phyloP scores from a whole-genome alignment of 805 yeast genomes.

The Myxozyma udenii region DNA sequence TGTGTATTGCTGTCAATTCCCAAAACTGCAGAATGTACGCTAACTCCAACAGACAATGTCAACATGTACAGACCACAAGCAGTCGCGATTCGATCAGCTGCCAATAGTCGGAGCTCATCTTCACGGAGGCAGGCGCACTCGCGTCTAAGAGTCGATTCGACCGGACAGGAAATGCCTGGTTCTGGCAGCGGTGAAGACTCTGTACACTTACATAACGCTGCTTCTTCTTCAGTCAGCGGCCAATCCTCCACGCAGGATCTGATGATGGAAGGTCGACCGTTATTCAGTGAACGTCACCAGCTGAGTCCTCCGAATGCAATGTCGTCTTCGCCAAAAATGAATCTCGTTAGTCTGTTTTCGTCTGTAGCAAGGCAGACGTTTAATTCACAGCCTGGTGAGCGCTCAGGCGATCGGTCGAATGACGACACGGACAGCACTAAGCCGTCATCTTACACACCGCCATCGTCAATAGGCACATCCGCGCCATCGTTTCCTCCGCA shows the following conservation, averaged over 20 bases:
- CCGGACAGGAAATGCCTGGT: not conserved
- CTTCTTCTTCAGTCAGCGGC: conserved; percentile 20
- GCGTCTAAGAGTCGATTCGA: conserved; percentile 4
- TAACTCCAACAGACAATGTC: not conserved
- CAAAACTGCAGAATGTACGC: not conserved
- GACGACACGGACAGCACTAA: not conserved
- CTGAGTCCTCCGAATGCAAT: not conserved
- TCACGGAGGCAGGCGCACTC: not conserved
- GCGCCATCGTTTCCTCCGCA: conserved; percentile 7
- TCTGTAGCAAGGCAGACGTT: conserved; percentile 26
- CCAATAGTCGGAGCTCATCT: not conserved
- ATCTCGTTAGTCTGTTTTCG: conserved; percentile 26
- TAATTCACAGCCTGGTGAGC: conserved; percentile 12
- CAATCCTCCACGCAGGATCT: conserved; percentile 20
- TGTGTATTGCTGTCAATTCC: not conserved
- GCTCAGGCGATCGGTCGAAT: conserved; percentile 2
- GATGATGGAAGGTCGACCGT: not conserved
- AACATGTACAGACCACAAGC: conserved; percentile 1
- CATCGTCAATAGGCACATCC: conserved; percentile 18
- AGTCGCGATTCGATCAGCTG: not conserved
- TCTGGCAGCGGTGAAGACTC: not conserved
- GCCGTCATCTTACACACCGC: conserved; percentile 21
- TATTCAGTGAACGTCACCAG: not conserved
- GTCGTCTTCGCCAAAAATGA: conserved; percentile 23
- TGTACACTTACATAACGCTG: not conserved